A percentile compares a stretch with the other conserved stretches of the same genome.
Evolutionary conservation across 305 asterid species (phyloP).

Genomic region (Plantago lanceolata): DNA sequence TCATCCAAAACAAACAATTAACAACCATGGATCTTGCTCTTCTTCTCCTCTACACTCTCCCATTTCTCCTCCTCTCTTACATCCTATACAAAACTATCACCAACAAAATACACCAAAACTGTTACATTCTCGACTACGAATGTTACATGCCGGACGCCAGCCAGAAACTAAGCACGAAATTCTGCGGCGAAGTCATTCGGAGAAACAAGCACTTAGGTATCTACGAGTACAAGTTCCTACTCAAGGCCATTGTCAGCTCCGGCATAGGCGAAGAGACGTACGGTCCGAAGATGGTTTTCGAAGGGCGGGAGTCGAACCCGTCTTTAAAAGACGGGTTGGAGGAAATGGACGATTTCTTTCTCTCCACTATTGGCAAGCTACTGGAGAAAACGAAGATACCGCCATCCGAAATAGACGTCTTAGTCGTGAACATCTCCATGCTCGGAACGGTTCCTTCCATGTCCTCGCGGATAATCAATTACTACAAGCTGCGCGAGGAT

Average conservation of each 20-base stretch:
- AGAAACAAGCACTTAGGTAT: constrained; percentile 65
- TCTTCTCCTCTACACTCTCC: constrained; percentile 29
- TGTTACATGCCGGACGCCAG: constrained; percentile 58
- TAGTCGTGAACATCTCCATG: constrained; percentile 76
- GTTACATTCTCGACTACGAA: constrained; percentile 76
- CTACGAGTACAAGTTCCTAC: constrained; percentile 59
- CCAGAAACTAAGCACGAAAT: constrained; percentile 51
- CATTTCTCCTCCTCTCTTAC: constrained; percentile 34
- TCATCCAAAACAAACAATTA: background rate
- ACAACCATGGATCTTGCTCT: constrained; percentile 44
- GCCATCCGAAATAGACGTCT: constrained; percentile 55
- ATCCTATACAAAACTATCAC: constrained; percentile 30
- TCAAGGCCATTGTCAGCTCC: constrained; percentile 70
- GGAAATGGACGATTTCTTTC: constrained; percentile 70
- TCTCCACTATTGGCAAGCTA: constrained; percentile 36
- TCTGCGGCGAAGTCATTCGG: constrained; percentile 47
- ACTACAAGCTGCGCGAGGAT: constrained; percentile 55
- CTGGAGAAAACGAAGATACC: constrained; percentile 36
- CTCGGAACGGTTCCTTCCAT: constrained; percentile 47
- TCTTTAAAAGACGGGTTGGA: constrained; percentile 37
- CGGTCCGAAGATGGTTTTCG: constrained; percentile 62
- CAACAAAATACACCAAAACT: constrained; percentile 33
- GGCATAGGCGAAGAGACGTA: constrained; percentile 91
- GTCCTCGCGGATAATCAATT: constrained; percentile 52
- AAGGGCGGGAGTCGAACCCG: constrained; percentile 50